A percentile compares a stretch with the other conserved stretches of the same genome.
Conservation (phyloP, 2,329 filamentous ascomycete species). For the Cercospora beticola region DNA sequence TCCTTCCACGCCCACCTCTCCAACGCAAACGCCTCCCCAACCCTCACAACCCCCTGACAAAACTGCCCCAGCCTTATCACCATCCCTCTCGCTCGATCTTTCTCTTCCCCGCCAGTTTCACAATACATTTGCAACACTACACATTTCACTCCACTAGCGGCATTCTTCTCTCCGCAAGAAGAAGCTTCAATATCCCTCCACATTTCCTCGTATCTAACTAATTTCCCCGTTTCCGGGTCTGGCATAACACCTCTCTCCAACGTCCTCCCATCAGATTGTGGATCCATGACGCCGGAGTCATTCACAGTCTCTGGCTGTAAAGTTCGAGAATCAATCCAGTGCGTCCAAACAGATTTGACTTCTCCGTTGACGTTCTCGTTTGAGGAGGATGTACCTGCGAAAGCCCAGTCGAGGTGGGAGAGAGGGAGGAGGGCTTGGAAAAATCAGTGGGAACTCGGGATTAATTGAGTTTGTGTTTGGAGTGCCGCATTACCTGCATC, state of each 20-base stretch:
- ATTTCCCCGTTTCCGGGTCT: slow-evolving; percentile 55
- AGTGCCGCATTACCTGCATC: slow-evolving; percentile 18
- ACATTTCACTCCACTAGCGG: slow-evolving; percentile 39
- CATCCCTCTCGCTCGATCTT: slow-evolving; percentile 46
- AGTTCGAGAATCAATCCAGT: slow-evolving; percentile 61
- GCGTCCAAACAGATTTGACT: slow-evolving; percentile 51
- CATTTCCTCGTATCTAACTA: slow-evolving; percentile 54
- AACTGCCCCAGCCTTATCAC: slow-evolving; percentile 56
- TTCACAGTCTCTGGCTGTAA: slow-evolving; percentile 39
- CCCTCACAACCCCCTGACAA: slow-evolving; percentile 57
- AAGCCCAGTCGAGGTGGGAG: slow-evolving; percentile 62
- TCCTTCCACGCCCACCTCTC: slow-evolving; percentile 57
- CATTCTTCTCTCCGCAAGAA: slow-evolving; percentile 35
- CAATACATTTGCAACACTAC: slow-evolving; percentile 46
- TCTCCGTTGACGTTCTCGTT: slow-evolving; percentile 4
- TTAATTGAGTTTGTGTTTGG: too few relatives aligned
- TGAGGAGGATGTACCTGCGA: slow-evolving; percentile 57
- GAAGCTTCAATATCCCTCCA: slow-evolving; percentile 42
- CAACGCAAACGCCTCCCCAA: slow-evolving; percentile 45
- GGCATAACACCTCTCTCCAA: slow-evolving; percentile 62
- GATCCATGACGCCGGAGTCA: slow-evolving; percentile 60
- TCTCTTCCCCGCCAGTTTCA: slow-evolving; percentile 29
- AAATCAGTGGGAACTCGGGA: too few relatives aligned
- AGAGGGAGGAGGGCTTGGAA: slow-evolving; percentile 30
- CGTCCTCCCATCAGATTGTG: slow-evolving; percentile 41